Percentiles rank a stretch among this genome's conserved stretches.
Evolutionary conservation across 139 green algal genomes (phyloP).

Genomic region (Asterochloris sp.): DNA sequence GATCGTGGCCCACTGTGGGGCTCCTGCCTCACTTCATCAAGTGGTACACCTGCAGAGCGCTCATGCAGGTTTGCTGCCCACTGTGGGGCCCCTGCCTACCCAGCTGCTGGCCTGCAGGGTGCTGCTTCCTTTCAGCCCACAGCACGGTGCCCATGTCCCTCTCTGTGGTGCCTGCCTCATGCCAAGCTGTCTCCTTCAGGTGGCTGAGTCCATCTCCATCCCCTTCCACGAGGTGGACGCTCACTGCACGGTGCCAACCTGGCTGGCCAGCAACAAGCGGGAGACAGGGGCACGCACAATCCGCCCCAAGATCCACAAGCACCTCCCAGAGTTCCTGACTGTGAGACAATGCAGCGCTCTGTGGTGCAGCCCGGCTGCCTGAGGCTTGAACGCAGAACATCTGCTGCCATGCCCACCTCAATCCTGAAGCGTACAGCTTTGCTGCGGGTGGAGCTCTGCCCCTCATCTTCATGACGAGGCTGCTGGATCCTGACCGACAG

Average conservation of each 20-base stretch:
- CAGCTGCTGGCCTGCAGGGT: not conserved
- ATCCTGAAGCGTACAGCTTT: too few species aligned
- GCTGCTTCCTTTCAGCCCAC: not conserved
- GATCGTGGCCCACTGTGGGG: too few species aligned
- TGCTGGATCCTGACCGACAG: too few species aligned
- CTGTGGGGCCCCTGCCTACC: not conserved
- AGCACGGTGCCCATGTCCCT: not conserved
- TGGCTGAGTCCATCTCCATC: constrained; percentile 23
- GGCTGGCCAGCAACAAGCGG: constrained; percentile 85
- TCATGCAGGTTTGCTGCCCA: too few species aligned
- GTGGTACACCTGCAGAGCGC: too few species aligned
- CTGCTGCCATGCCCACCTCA: too few species aligned
- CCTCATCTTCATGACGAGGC: too few species aligned
- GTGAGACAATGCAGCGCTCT: not conserved
- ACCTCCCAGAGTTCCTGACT: constrained; percentile 81
- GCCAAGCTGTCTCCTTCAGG: constrained; percentile 18
- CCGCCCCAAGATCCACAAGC: constrained; percentile 82
- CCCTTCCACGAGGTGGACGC: constrained; percentile 91
- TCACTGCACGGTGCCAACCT: constrained; percentile 95
- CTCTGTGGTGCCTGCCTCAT: not conserved
- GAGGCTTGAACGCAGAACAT: too few species aligned
- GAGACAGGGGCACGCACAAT: constrained; percentile 90
- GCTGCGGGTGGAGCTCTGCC: too few species aligned
- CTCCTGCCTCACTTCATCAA: too few species aligned
- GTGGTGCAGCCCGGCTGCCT: too few species aligned